phyloP scores from a whole-genome alignment of 495 filamentous ascomycete genomes.

The Penicillium goetzii region DNA sequence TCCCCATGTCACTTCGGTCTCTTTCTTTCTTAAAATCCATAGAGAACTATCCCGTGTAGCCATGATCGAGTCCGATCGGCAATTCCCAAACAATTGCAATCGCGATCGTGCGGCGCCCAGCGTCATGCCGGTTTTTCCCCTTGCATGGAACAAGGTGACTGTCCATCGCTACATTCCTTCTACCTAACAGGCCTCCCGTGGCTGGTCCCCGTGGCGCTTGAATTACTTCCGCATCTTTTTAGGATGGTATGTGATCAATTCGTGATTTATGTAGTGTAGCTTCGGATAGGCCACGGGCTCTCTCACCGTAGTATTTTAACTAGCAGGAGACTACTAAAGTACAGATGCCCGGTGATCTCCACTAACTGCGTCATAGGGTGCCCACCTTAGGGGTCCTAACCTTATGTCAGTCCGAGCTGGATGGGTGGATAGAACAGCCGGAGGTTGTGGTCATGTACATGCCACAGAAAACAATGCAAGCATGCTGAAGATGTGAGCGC shows the following conservation, averaged over 20 bases:
- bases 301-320: neutral
- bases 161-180: slow-evolving; percentile 3
- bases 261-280: neutral
- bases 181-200: neutral
- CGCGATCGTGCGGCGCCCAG: slow-evolving; percentile 26
- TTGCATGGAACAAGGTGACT: slow-evolving; percentile 23
- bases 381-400: slow-evolving; percentile 18
- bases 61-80: slow-evolving; percentile 28
- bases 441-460: slow-evolving; percentile 14
- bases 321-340: neutral
- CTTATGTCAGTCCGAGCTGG: slow-evolving; percentile 17
- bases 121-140: slow-evolving; percentile 24
- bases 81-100: slow-evolving; percentile 13
- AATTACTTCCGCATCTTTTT: slow-evolving; percentile 1
- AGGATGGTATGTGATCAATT: slow-evolving; percentile 16
- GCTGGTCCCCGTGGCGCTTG: neutral
- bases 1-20: neutral
- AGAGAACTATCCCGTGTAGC: slow-evolving; percentile 9
- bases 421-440: slow-evolving; percentile 20
- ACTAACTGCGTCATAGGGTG: slow-evolving; percentile 34
- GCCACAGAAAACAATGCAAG: slow-evolving; percentile 10
- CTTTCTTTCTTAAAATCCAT: neutral
- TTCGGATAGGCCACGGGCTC: neutral
- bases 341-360: slow-evolving; percentile 19
- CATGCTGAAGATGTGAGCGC: slow-evolving; percentile 1